These are phyloP conservation scores for Agarophyton chilense DNA, from an alignment of 23 red algal genomes.

Conservation along the genomic window DNA sequence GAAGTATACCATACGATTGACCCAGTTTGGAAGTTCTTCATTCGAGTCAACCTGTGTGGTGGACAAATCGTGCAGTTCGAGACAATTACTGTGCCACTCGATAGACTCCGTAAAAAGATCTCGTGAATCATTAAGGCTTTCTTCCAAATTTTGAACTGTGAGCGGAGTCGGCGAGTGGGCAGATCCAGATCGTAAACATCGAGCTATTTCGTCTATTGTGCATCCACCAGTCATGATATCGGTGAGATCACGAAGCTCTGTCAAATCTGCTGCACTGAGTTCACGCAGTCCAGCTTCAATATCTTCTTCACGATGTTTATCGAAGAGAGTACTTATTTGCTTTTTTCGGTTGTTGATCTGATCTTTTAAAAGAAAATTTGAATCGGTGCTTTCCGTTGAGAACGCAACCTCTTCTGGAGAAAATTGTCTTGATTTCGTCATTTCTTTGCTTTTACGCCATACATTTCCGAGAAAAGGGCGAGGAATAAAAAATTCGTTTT, in stretches of 20 bases:
- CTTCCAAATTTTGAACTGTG: neutral
- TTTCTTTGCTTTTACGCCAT: too few species aligned
- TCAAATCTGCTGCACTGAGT: neutral
- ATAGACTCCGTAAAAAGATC: neutral
- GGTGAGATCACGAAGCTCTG: neutral
- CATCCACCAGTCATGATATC: neutral
- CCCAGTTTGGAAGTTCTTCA: conserved; percentile 30
- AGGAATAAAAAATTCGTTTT: neutral
- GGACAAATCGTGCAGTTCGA: neutral
- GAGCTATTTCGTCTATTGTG: conserved; percentile 6
- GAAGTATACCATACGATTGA: conserved; percentile 19
- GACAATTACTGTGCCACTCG: conserved; percentile 21
- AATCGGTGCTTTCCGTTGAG: neutral
- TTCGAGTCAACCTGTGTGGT: neutral
- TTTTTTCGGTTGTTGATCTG: neutral
- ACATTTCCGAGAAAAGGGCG: conserved; percentile 16
- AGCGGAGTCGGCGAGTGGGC: conserved; percentile 23
- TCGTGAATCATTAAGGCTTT: neutral
- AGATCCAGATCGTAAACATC: neutral
- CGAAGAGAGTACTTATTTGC: too few species aligned
- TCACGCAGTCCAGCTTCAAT: neutral
- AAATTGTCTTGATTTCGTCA: too few species aligned
- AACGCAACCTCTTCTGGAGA: conserved; percentile 11
- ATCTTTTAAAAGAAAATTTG: neutral
- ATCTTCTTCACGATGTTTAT: neutral